phyloP scores from a whole-genome alignment of 768 basidiomycete genomes.

The Russula sp. region DNA sequence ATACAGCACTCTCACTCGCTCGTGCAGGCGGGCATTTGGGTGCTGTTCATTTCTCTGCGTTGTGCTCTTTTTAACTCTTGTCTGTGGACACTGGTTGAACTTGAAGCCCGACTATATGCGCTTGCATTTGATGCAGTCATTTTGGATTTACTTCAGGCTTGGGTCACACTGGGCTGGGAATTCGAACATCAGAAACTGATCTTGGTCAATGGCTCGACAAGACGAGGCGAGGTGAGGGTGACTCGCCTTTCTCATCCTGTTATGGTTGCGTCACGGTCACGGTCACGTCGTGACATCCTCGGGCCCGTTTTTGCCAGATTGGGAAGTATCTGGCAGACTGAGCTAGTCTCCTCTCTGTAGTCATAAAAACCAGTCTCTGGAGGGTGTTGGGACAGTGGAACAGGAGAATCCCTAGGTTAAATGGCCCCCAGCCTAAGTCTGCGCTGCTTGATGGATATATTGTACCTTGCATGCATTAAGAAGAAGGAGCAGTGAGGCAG shows the following conservation, averaged over 20 bases:
- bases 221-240: background rate
- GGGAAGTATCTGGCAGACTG: background rate
- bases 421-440: background rate
- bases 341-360: background rate
- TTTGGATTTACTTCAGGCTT: background rate
- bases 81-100: background rate
- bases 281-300: background rate
- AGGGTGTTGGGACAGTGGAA: background rate
- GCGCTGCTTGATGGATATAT: background rate
- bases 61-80: background rate
- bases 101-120: constrained; percentile 7
- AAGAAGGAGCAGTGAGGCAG: background rate
- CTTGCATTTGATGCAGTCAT: constrained; percentile 8
- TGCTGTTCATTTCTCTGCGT: background rate
- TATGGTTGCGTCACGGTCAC: background rate
- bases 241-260: constrained; percentile 5
- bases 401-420: too few relatives aligned
- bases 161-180: constrained; percentile 12
- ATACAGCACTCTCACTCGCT: background rate
- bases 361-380: background rate
- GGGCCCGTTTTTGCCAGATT: background rate
- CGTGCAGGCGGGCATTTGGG: background rate
- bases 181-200: constrained; percentile 1
- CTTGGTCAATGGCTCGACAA: background rate
- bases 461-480: background rate